Base-by-base conservation (phyloP, 805 yeast genomes). In the Tetrapisispora taiwanensis region DNA sequence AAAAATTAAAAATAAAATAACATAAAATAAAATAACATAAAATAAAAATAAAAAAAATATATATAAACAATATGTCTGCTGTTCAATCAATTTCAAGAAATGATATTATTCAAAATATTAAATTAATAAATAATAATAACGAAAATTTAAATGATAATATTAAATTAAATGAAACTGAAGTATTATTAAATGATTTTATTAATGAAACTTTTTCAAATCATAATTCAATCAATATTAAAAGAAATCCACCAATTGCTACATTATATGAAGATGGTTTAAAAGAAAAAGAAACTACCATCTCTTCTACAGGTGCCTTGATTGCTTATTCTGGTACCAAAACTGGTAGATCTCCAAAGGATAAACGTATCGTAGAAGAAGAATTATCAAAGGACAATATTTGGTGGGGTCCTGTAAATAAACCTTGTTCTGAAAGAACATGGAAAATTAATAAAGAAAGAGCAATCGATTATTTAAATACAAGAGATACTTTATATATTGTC, bases 391-490 rank as follows among this genome's bases (percentile, higher is more conserved):
- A 85, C 47, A 72, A 89, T 60, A 79, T 90, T 56, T 90, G 98
- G 98, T 90, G 98, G 98, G 98, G 98, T 22, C 97, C 97, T 2
- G 98, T 90, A 54, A 90, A 90, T 73, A 87, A 84, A 70, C 85
- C 90, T 70, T 89, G 90, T 56, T 83, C 86, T 48, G 95, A 87
- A 69, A 80, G 81, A 64, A 88, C 96, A 19, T 90, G 97, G 97
- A 78, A 79, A 58, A 88, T 90, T 58, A 85, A 94, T 66, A 83
- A 95, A 66, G 90, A 90, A 56, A 85, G 98, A 71, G 97, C 98
- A 42, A 77, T 89, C 54, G 98, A 90, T 69, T 90, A 89, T 73
- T 76, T 90, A 66, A 84, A 95, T 75, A 90, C 97, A 45, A 84
- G 95, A 70, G 89, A 84, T 58, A 87, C 88, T 66, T 79, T 92